Base-by-base conservation (phyloP, 2,329 filamentous ascomycete species). In the Calonectria pteridis region DNA sequence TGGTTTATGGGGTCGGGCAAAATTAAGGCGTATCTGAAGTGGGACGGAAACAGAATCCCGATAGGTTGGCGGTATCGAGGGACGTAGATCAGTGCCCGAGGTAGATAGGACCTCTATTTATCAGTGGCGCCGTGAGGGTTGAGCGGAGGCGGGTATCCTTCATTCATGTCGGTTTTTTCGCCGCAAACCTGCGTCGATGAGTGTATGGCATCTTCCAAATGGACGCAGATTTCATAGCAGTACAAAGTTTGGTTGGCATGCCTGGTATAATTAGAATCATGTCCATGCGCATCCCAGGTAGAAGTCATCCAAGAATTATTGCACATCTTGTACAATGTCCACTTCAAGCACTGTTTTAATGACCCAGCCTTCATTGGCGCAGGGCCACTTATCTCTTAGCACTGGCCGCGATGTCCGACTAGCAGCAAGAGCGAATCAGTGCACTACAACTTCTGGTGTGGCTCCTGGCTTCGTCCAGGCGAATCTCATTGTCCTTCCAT, bases 401-500 rank as follows among this genome's bases (percentile, higher is more conserved):
- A 70, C 67, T 20, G 67, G 67, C 3, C 33, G 23, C 20, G 28
- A 66, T 46, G 69, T 66, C 29, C 88, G 86, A 67, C 84, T 87
- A 35, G 87, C 83, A 49, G 85, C 85, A 77, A 88, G 85, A 72
- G 78, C 79, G 50, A 85, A 85, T 73, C 76, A 76, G n/a, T 80
- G 87, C 40, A 85, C 83, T 49, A 82, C 84, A 23, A 93, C 91
- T 0, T 86, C 90, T 1, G 90, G 91, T 10, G 83, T 91, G 2
- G 89, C 90, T 2, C 88, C 89, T 0, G 85, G 85, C 10, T 87
- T 89, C 76, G 83, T 93, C 14, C 91, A 93, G 84, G 91, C 90
- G 43, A 93, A 93, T 77, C 85, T 93, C 35, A 86, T 93, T 53
- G 86, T 93, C 10, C 84, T 93, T 0, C 91, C 90, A 0, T 88